Evolutionary conservation across 1,284 basidiomycete species (phyloP).

Genomic region (Fomitopsis pinicola): DNA sequence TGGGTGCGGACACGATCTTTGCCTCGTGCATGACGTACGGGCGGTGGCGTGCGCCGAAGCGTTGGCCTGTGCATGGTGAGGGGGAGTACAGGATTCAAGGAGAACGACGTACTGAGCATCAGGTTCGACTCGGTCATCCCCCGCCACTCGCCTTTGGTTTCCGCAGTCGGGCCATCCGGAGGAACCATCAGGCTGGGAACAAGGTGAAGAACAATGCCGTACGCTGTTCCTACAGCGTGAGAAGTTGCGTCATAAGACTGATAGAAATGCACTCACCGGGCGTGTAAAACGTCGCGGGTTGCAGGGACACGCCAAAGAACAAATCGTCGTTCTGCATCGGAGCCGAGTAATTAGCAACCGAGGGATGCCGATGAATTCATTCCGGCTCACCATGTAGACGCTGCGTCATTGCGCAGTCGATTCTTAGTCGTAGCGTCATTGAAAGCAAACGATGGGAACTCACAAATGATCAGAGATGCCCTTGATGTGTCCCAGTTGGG

Average conservation of each 20-base stretch:
- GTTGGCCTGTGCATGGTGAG: slow-evolving; percentile 19
- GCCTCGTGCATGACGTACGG: slow-evolving; percentile 39
- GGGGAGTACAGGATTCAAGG: not conserved
- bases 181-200: slow-evolving; percentile 21
- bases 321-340: slow-evolving; percentile 26
- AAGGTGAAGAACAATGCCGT: slow-evolving; percentile 30
- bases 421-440: not conserved
- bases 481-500: slow-evolving; percentile 5
- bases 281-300: slow-evolving; percentile 23
- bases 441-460: not conserved
- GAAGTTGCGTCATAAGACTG: not conserved
- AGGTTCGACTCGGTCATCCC: slow-evolving; percentile 26
- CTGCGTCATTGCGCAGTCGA: slow-evolving; percentile 7
- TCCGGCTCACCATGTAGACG: slow-evolving; percentile 22
- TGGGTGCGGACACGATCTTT: slow-evolving; percentile 26
- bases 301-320: slow-evolving; percentile 20
- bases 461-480: slow-evolving; percentile 10
- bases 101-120: slow-evolving; percentile 19
- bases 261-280: slow-evolving; percentile 13
- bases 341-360: not conserved
- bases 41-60: slow-evolving; percentile 32
- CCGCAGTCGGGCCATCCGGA: slow-evolving; percentile 15
- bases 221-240: slow-evolving; percentile 15
- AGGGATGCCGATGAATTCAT: not conserved
- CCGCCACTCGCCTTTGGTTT: slow-evolving; percentile 29